Conservation (phyloP, 2,329 filamentous ascomycete species). For the Penicillium capsulatum region DNA sequence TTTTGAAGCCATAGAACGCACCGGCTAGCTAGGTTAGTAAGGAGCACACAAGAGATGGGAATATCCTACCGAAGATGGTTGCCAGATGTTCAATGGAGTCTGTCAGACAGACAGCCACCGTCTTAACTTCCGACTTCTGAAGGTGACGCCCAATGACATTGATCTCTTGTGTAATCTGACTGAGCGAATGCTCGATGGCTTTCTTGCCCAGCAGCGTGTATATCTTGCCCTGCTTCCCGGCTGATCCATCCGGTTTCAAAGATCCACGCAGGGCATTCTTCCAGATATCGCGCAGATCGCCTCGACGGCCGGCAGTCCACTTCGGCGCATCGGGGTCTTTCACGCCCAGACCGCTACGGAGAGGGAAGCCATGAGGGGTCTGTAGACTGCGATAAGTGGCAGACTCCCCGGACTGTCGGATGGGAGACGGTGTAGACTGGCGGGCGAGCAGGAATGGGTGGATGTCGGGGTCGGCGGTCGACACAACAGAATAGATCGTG, state of each 20-base stretch:
- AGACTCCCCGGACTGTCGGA: conserved; percentile 80
- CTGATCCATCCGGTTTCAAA: conserved; percentile 59
- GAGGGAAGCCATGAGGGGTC: conserved; percentile 76
- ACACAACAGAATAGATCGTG: conserved; percentile 66
- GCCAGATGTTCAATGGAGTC: conserved; percentile 87
- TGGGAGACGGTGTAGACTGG: conserved; percentile 71
- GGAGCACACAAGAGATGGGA: neutral
- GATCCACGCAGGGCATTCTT: conserved; percentile 63
- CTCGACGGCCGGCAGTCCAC: conserved; percentile 78
- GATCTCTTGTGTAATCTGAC: conserved; percentile 77
- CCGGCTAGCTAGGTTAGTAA: conserved; percentile 54
- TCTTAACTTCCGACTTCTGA: conserved; percentile 63
- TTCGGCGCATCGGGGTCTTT: conserved; percentile 74
- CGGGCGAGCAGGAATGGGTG: conserved; percentile 87
- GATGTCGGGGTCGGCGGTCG: conserved; percentile 75
- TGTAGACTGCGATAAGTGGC: conserved; percentile 80
- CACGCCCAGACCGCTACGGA: conserved; percentile 73
- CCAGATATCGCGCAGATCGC: conserved; percentile 91
- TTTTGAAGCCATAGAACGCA: conserved; percentile 80
- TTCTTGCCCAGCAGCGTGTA: conserved; percentile 74
- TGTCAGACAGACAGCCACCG: conserved; percentile 83
- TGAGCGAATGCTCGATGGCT: conserved; percentile 66
- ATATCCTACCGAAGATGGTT: conserved; percentile 62
- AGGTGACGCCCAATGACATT: conserved; percentile 78
- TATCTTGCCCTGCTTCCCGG: conserved; percentile 63